Evolutionary conservation across 2,329 filamentous ascomycete species (phyloP), one percentile per base, ranked within the genome.

Genomic region (Colletotrichum sp.): DNA sequence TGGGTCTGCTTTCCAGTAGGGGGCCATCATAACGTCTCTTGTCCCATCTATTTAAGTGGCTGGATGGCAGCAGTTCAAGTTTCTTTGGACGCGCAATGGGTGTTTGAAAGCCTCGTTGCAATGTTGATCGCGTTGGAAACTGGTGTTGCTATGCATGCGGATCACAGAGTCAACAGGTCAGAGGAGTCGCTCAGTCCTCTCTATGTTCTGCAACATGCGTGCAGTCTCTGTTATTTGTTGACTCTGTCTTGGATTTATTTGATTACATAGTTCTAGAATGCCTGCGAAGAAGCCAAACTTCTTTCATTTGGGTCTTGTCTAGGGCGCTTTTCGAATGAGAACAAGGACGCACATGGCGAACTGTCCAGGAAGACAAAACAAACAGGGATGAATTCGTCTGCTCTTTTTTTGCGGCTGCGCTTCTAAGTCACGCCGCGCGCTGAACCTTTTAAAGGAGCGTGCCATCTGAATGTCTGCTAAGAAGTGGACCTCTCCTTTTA

Each of bases 241-340:
- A 1, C 2, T 52, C 3, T 52, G n/a, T 5, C n/a, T 7, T 3
- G 12, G 0, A 6, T 13, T 10, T 52, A 52, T 52, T 22, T 4
- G 4, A 13, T 13, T 4, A 0, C 0, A 52, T 52, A 13, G n/a
- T 52, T 6, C 6, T 2, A n/a, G 1, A 8, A 43, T 1, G 16
- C 5, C 8, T 3, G 5, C 8, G 0, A 43, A n/a, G 18, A 43
- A 10, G 2, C 0, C 2, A 2, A 52, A 52, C 13, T 52, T 0
- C 0, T 22, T 6, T 22, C 3, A 8, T 52, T 0, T 6, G 2
- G 12, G 43, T 52, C 6, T 8, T 22, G n/a, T 52, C 43, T 52
- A 13, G 6, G 2, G 12, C 2, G 43, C 10, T 52, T 22, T 52
- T 22, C 6, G n/a, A 22, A 13, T 22, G 10, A 0, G 5, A 12